phyloP scores from a whole-genome alignment of 2,329 filamentous ascomycete genomes.

The Botrytis elliptica region DNA sequence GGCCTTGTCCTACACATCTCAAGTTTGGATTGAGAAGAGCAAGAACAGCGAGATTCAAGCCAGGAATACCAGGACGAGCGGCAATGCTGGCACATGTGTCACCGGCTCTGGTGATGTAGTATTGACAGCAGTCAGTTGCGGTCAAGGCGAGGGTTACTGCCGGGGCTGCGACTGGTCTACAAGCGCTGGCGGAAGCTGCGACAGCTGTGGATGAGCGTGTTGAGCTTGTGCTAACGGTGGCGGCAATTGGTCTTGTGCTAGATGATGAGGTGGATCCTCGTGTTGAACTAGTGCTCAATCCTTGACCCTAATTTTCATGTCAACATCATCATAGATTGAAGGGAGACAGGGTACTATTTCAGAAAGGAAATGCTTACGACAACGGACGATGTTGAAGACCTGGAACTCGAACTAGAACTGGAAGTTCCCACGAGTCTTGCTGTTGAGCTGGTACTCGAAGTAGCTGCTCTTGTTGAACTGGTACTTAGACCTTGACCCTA shows the following conservation, averaged over 20 bases:
- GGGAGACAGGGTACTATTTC: accelerated
- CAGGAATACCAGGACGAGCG: background rate
- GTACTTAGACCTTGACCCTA: background rate
- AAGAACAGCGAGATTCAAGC: background rate
- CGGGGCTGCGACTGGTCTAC: background rate
- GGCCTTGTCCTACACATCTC: background rate
- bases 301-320: background rate
- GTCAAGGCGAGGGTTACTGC: background rate
- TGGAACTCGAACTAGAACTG: background rate
- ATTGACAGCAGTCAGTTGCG: background rate
- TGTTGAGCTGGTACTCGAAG: background rate
- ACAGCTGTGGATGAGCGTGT: background rate
- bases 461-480: background rate
- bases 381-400: background rate
- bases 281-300: background rate
- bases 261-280: background rate
- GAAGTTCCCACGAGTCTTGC: background rate
- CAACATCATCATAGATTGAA: background rate
- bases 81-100: slow-evolving; percentile 9
- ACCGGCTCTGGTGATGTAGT: background rate
- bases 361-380: background rate
- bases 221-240: background rate
- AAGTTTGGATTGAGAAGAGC: slow-evolving; percentile 1
- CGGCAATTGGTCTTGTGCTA: background rate
- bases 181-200: background rate